Evolutionary conservation across 2,329 filamentous ascomycete genomes (phyloP).

Genomic region (Aspergillus persii): DNA sequence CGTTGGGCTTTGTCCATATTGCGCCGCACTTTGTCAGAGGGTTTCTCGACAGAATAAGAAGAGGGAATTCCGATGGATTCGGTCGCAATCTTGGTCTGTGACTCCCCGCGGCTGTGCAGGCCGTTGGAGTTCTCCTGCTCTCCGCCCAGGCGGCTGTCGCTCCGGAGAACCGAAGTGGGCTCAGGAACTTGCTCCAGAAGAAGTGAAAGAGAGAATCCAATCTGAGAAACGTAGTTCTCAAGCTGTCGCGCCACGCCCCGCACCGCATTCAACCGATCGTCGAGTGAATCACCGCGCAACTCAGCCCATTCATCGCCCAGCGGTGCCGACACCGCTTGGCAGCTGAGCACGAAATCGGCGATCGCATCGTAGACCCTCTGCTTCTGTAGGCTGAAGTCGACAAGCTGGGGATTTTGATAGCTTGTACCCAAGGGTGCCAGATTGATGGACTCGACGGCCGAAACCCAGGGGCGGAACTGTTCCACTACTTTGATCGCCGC

Average conservation of each 20-base stretch:
- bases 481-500: constrained; percentile 80
- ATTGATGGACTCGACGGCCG: constrained; percentile 88
- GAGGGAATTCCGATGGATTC: constrained; percentile 47
- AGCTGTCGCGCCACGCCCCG: constrained; percentile 73
- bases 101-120: constrained; percentile 31
- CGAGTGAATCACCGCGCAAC: constrained; percentile 82
- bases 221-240: constrained; percentile 81
- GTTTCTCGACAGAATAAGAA: constrained; percentile 39
- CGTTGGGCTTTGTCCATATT: constrained; percentile 48
- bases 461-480: constrained; percentile 84
- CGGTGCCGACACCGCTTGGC: constrained; percentile 87
- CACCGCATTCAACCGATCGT: constrained; percentile 80
- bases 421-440: constrained; percentile 73
- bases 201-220: constrained; percentile 82
- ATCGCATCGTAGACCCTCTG: constrained; percentile 92
- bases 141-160: constrained; percentile 31
- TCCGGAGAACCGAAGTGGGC: constrained; percentile 50
- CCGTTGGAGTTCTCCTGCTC: constrained; percentile 25
- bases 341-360: constrained; percentile 81
- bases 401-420: constrained; percentile 79
- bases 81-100: constrained; percentile 35
- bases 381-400: constrained; percentile 86
- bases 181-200: constrained; percentile 75
- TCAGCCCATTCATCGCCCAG: constrained; percentile 95
- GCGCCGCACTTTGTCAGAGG: constrained; percentile 40